Evolutionary conservation across 176 grass and related monocot genomes (phyloP), one percentile per base, ranked within the genome.

Genomic region (Rhipidocladum racemiflorum): DNA sequence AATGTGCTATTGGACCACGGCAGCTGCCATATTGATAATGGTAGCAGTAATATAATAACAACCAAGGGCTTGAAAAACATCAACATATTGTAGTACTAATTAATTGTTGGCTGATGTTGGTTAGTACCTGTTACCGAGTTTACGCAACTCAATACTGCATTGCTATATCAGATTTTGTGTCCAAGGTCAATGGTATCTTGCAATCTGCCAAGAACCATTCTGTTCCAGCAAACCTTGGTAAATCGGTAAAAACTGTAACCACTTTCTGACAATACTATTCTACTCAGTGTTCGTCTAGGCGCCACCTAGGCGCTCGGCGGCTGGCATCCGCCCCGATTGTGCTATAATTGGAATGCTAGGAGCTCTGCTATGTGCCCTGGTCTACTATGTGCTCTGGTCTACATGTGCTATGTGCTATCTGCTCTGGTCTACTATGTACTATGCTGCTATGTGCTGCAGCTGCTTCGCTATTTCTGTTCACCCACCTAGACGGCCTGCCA

Each of bases 11-110:
- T 45, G 11, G 56, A 45, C 65, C 54, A 81, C 15, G n/a, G 23
- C 73, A 78, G 14, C 68, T 42, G 13, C 25, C 51, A 38, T 85
- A 63, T 56, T 62, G 23, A 50, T 68, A 68, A 60, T 50, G 49
- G 14, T 30, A 65, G 68, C 38, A 69, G 9, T 50, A 67, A 18
- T 69, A 60, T 63, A 61, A 63, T 56, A 77, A 57, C 8, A 70
- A 64, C 18, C 44, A 81, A 55, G 21, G 9, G 24, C 40, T 54
- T 85, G 1, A 85, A 83, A 85, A 23, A 24, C 69, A 61, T 68
- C 57, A 70, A 70, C 1, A 61, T 42, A 53, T 0, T 54, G 35
- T 6, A 50, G 11, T 54, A 62, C 12, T 53, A 35, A 61, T 8
- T 35, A 24, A 61, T 68, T 53, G 25, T 76, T 50, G 13, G 28